Evolutionary conservation across 495 filamentous ascomycete species (phyloP), one percentile per base, ranked within the genome.

Genomic region (Oleoguttula mirabilis): DNA sequence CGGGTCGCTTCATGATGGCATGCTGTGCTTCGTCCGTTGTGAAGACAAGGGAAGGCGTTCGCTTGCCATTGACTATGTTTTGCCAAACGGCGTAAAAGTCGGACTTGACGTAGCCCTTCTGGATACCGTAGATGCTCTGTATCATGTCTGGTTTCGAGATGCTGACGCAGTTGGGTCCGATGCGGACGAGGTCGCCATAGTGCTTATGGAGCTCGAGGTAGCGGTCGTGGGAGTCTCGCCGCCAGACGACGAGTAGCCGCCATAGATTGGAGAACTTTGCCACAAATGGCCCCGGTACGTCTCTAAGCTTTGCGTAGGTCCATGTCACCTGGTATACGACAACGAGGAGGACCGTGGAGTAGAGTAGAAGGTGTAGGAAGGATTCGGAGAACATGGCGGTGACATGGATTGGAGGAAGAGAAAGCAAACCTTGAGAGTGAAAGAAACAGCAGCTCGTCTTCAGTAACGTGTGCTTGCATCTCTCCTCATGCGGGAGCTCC

Each of bases 101-200:
- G 2, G 32, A 47, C 43, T 48, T 55, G 27, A 47, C 43, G 21
- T 41, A 55, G 24, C 34, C 48, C 19, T 44, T 48, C 28, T 37
- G 27, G 21, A 45, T 45, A 22, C 43, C 43, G 38, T 51, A 55
- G 28, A 55, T 48, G 27, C 8, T 35, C 10, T 17, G 22, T 10
- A 56, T 45, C 25, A 44, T 28, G n/a, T 50, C 50, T 8, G 51
- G 51, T 12, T 39, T 44, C 30, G 27, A 35, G 43, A 69, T 65
- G 0, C 59, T 56, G 5, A 69, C 49, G 32, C 63, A 60, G 39
- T 58, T 61, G 12, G 66, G 63, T 19, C 63, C 63, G n/a, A 70
- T 47, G 4, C 65, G 60, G 7, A 68, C 60, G 10, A 55, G 57
- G 0, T 57, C 45, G 23, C 66, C 66, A 47, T 67, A 65, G 28